Evolutionary conservation across 805 yeast genomes (phyloP).

Genomic region (Lachancea meyersii): DNA sequence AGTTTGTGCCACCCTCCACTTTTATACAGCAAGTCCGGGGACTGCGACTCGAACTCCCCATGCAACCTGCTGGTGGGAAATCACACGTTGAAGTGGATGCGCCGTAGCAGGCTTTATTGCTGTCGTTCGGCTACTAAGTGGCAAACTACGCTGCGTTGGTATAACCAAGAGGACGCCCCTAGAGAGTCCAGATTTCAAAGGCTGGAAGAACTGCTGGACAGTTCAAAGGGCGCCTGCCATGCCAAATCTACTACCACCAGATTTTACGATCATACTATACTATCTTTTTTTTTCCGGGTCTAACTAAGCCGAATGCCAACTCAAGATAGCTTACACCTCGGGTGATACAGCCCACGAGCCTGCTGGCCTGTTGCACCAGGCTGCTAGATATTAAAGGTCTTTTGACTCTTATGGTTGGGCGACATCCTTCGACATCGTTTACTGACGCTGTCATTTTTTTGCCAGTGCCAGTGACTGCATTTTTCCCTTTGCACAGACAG

Average conservation of each 20-base stretch:
- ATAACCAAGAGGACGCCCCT: too few relatives aligned
- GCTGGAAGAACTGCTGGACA: background rate
- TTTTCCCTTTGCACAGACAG: constrained; percentile 4
- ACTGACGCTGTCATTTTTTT: background rate
- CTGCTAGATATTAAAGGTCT: background rate
- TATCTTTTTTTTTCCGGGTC: too few relatives aligned
- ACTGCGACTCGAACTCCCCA: background rate
- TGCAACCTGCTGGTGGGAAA: background rate
- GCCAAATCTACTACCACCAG: background rate
- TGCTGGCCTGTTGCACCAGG: too few relatives aligned
- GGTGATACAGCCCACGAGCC: too few relatives aligned
- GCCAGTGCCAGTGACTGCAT: constrained; percentile 3
- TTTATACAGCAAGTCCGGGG: background rate
- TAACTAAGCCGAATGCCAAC: too few relatives aligned
- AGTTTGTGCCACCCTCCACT: background rate
- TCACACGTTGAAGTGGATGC: too few relatives aligned
- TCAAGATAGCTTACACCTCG: too few relatives aligned
- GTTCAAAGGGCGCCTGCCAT: background rate
- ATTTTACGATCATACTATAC: background rate
- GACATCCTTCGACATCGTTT: background rate
- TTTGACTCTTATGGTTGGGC: background rate
- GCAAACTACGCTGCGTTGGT: background rate
- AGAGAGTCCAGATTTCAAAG: background rate
- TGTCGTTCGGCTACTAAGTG: background rate
- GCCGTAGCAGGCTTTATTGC: background rate